A percentile compares a stretch with the other conserved stretches of the same genome.
Evolutionary conservation across 2,329 filamentous ascomycete genomes (phyloP).

Genomic region (Lachnellula suecica): DNA sequence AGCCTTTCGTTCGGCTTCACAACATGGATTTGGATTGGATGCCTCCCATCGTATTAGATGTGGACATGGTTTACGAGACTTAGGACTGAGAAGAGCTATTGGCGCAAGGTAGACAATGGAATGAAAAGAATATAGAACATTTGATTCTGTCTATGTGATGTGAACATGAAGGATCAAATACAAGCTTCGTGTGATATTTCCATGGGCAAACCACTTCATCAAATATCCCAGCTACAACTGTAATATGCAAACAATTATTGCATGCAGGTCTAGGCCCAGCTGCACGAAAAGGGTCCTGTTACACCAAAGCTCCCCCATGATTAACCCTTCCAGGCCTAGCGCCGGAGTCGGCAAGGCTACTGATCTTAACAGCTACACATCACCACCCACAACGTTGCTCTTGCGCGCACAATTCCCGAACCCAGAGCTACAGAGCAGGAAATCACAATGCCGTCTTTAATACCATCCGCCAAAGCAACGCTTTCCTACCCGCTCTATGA

Average conservation of each 20-base stretch:
- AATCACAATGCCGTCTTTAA: conserved; percentile 31
- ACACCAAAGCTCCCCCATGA: no score
- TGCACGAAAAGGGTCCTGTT: no score
- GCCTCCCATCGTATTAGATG: neutral
- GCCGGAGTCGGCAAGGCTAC: no score
- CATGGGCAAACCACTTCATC: neutral
- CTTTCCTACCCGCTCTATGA: conserved; percentile 84
- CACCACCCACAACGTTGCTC: no score
- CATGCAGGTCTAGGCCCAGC: no score
- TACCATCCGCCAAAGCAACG: conserved; percentile 36
- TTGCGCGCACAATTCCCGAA: neutral
- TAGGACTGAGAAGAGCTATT: neutral
- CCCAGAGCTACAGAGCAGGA: no score
- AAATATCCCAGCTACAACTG: neutral
- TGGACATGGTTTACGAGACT: neutral
- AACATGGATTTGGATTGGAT: conserved; percentile 1
- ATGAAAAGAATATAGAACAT: neutral
- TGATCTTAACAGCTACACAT: no score
- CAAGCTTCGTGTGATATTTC: neutral
- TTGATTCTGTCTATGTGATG: neutral
- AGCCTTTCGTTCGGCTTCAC: no score
- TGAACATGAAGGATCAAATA: neutral
- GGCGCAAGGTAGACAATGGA: conserved; percentile 11
- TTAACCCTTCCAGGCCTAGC: no score
- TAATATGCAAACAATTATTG: no score